Conservation (phyloP, 108 stramenopile genomes). For the Conticribra weissflogii region DNA sequence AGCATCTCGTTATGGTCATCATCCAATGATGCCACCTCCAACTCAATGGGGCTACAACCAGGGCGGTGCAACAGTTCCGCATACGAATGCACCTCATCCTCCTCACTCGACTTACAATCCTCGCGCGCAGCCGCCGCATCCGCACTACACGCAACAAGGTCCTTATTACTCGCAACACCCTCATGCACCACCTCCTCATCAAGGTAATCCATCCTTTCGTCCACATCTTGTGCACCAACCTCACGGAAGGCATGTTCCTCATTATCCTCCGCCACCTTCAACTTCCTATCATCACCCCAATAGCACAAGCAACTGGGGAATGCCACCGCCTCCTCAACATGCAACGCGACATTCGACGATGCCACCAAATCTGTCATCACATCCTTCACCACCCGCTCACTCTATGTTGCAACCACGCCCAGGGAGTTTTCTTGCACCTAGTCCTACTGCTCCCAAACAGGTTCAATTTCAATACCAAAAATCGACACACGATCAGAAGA, state of each 20-base stretch:
- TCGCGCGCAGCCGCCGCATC: slow-evolving; percentile 1
- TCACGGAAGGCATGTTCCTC: background rate
- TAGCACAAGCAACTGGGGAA: background rate
- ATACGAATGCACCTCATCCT: no score
- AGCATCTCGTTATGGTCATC: slow-evolving; percentile 3
- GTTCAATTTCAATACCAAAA: no score
- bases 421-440: no score
- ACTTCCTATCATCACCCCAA: background rate
- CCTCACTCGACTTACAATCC: no score
- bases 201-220: no score
- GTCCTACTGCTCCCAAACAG: no score
- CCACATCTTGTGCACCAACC: slow-evolving; percentile 4
- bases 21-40: background rate
- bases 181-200: background rate
- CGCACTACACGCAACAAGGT: background rate
- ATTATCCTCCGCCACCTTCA: background rate
- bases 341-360: background rate
- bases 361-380: no score
- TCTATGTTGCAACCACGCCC: no score
- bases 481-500: no score
- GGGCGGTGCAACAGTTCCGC: no score
- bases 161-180: background rate
- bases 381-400: no score
- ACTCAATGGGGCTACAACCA: no score
- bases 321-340: background rate